A percentile compares a stretch with the other conserved stretches of the same genome.
phyloP scores from a whole-genome alignment of 2,329 filamentous ascomycete species.

The Fusarium keratoplasticum region DNA sequence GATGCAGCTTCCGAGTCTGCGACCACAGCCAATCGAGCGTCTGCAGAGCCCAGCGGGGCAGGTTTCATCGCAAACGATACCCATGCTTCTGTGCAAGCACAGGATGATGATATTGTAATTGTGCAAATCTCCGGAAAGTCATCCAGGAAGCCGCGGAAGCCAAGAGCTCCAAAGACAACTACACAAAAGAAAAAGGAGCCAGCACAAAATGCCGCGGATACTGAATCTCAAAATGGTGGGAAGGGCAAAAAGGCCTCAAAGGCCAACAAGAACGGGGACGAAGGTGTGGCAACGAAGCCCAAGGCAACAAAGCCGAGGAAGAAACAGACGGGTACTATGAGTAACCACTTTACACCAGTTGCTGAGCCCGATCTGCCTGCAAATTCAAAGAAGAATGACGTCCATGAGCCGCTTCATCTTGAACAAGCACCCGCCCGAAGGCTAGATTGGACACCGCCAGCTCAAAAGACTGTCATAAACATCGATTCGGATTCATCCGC shows the following conservation, averaged over 20 bases:
- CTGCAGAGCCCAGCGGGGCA: background rate
- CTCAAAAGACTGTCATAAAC: conserved; percentile 49
- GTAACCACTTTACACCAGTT: conserved; percentile 47
- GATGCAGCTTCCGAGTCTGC: conserved; percentile 2
- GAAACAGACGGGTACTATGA: conserved; percentile 47
- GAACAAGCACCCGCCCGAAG: conserved; percentile 67
- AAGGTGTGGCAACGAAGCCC: conserved; percentile 53
- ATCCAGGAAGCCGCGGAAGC: conserved; percentile 32
- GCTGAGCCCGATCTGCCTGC: conserved; percentile 24
- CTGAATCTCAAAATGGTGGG: background rate
- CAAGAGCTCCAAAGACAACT: conserved; percentile 28
- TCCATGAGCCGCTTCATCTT: conserved; percentile 51
- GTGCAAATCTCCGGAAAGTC: conserved; percentile 37
- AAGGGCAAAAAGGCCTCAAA: background rate
- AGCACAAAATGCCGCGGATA: conserved; percentile 1
- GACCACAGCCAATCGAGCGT: background rate
- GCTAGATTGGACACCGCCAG: conserved; percentile 76
- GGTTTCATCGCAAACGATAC: background rate
- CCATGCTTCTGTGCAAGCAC: background rate
- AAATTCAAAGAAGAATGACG: conserved; percentile 37
- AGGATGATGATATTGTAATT: conserved; percentile 35
- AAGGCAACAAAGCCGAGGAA: conserved; percentile 27
- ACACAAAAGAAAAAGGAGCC: conserved; percentile 17
- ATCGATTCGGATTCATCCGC: conserved; percentile 48
- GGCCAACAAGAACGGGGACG: conserved; percentile 30